Evolutionary conservation across 352 stramenopile species (phyloP).

Genomic region (Phytophthora sojae): DNA sequence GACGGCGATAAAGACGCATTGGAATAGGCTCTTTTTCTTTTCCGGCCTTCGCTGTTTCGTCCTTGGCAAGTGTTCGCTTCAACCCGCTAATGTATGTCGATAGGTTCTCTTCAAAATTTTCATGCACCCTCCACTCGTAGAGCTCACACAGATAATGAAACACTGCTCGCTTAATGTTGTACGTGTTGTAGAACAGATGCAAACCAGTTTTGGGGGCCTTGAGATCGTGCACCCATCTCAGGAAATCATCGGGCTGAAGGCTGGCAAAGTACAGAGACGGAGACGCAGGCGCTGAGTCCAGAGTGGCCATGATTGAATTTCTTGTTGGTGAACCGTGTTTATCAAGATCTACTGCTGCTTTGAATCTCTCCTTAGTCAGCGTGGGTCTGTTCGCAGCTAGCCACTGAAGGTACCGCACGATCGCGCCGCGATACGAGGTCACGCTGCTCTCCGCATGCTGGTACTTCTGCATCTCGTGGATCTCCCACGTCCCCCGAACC

Average conservation of each 20-base stretch:
- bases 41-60: slow-evolving; percentile 2
- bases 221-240: not conserved
- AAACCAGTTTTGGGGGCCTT: not conserved
- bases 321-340: not conserved
- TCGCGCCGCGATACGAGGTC: not conserved
- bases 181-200: not conserved
- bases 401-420: not conserved
- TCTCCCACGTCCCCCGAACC: not conserved
- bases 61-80: not conserved
- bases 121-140: not conserved
- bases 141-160: not conserved
- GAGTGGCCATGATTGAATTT: not conserved
- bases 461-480: not conserved
- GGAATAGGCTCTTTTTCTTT: slow-evolving; percentile 22
- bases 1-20: slow-evolving; percentile 16
- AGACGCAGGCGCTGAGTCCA: not conserved
- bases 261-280: not conserved
- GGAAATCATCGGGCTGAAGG: not conserved
- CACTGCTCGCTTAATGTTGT: not conserved
- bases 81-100: not conserved
- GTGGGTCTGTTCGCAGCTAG: not conserved
- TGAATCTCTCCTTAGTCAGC: not conserved
- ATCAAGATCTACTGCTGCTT: not conserved
- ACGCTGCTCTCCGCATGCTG: not conserved
- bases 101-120: not conserved